Base-by-base conservation (phyloP, 768 basidiomycete genomes). In the Lentinula boryana region DNA sequence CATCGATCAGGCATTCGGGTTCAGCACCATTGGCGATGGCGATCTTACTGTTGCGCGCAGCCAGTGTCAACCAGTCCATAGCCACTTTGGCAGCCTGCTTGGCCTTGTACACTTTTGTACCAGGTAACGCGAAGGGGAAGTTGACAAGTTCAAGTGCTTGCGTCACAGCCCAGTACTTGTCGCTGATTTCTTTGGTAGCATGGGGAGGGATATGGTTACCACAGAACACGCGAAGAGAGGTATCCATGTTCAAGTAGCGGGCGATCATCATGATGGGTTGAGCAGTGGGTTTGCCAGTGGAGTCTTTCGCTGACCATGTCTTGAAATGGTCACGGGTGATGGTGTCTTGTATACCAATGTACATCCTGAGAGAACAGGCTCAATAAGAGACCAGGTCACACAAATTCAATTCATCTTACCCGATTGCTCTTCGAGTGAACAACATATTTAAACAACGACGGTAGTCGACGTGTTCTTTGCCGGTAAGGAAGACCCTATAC, bases 131-230 rank as follows among this genome's bases (percentile, higher is more conserved):
- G 63, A 98, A 70, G 73, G 97, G 97, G 79, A 99, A 98, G 79
- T 99, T 99, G 79, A 99, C 97, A 58, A 99, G 89, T 71, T 99
- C 93, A 44, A 99, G 88, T 2, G 97, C 93, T 66, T 85, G 78
- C 6, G 97, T 98, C 74, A 99, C 97, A 62, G 81, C 80, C 96
- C 96, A 98, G 77, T 98, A 98, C 70, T 93, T 94, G 65, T 91
- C 87, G 69, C 84, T 89, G 70, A 99, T 95, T 70, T 93, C 91
- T 15, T 75, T 69, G 27, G 87, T 84, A 43, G 88, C 91, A 7
- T 85, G 75, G 15, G 93, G 88, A 32, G 93, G 86, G 65, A 98
- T 88, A 73, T 98, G 92, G 63, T 79, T 75, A 16, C 97, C 97
- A 69, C 95, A 94, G 77, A 99, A 99, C 59, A 98, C 96, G 57